These are phyloP conservation scores for Pseudisothecium myosuroides DNA, from an alignment of 225 moss, liverwort and hornwort species.

Conservation along the genomic window DNA sequence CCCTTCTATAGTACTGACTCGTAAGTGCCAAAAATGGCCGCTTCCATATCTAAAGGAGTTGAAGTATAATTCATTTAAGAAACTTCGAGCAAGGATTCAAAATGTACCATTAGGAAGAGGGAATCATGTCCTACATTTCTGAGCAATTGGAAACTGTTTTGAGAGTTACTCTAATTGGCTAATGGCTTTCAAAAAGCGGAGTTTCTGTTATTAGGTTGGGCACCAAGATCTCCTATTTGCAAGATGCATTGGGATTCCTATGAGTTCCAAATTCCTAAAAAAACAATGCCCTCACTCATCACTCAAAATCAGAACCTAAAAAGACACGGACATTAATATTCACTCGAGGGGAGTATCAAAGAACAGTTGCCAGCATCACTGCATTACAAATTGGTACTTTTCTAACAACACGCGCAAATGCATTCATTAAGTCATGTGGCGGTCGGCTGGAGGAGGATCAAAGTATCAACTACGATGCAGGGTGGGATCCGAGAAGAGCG, in stretches of 20 bases:
- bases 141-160: background rate
- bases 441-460: background rate
- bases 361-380: background rate
- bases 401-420: background rate
- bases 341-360: background rate
- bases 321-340: background rate
- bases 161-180: background rate
- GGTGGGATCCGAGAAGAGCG: background rate
- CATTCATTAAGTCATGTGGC: background rate
- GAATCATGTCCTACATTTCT: background rate
- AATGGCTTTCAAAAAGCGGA: background rate
- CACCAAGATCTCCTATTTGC: too few relatives aligned
- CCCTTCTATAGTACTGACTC: background rate
- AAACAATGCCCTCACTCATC: too few relatives aligned
- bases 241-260: too few relatives aligned
- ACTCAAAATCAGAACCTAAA: too few relatives aligned
- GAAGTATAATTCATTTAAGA: background rate
- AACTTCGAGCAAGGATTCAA: background rate
- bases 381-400: background rate
- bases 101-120: background rate
- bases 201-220: too few relatives aligned
- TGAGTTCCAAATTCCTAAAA: too few relatives aligned
- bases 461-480: background rate
- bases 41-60: background rate
- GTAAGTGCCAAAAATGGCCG: background rate